These are phyloP conservation scores for Lepraria neglecta DNA, from an alignment of 495 filamentous ascomycete species.

Conservation along the genomic window DNA sequence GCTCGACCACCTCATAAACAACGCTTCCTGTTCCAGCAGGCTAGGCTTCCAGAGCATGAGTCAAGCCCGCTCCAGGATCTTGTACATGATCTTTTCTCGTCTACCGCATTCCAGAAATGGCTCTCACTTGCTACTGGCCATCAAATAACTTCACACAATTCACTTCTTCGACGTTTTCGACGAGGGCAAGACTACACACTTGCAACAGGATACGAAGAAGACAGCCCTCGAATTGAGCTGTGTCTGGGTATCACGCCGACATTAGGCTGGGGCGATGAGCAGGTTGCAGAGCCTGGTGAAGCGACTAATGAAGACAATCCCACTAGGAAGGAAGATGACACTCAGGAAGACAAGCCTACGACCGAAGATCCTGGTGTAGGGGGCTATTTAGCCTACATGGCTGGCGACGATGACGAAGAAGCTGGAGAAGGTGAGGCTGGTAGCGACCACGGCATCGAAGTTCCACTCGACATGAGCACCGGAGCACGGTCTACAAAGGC, in stretches of 20 bases:
- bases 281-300: conserved; percentile 48
- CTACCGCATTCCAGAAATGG: conserved; percentile 85
- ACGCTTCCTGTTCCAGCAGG: conserved; percentile 75
- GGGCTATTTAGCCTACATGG: conserved; percentile 90
- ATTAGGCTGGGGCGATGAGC: conserved; percentile 71
- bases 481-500: conserved; percentile 24
- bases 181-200: conserved; percentile 86
- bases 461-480: conserved; percentile 22
- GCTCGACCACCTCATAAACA: conserved; percentile 92
- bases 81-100: conserved; percentile 71
- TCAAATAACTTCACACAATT: conserved; percentile 52
- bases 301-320: conserved; percentile 37
- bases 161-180: conserved; percentile 78
- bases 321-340: conserved; percentile 25
- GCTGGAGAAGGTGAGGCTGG: conserved; percentile 26
- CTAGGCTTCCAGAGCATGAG: conserved; percentile 28
- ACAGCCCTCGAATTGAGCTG: conserved; percentile 78
- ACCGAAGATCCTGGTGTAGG: conserved; percentile 57
- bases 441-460: conserved; percentile 24
- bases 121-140: conserved; percentile 71
- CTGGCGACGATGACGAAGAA: conserved; percentile 63
- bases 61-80: conserved; percentile 66
- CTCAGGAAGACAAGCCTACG: conserved; percentile 22
- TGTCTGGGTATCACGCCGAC: conserved; percentile 79
- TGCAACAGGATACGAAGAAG: conserved; percentile 70